These are phyloP conservation scores for Plectosphaerella cucumerina DNA, from an alignment of 2,329 filamentous ascomycete genomes.

Conservation along the genomic window DNA sequence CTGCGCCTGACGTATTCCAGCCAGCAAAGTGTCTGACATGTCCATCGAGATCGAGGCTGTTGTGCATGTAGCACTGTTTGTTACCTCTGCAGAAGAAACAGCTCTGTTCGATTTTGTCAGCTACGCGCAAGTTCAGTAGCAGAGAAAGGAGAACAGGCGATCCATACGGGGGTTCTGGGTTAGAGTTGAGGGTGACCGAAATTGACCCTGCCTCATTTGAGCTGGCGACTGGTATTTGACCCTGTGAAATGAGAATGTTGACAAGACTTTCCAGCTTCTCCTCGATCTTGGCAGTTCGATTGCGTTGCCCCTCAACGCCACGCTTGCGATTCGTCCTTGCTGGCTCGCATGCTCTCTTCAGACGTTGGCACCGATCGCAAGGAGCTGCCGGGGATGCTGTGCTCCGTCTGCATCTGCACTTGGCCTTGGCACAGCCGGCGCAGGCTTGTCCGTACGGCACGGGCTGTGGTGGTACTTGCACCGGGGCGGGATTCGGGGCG, in stretches of 20 bases:
- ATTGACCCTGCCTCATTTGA: background rate
- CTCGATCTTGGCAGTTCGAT: background rate
- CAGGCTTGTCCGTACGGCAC: conserved; percentile 1
- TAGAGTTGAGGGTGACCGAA: background rate
- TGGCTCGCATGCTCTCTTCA: background rate
- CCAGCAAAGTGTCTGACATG: background rate
- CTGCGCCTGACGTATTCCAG: background rate
- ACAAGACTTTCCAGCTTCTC: background rate
- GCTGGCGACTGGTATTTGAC: background rate
- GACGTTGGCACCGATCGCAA: background rate
- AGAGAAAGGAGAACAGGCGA: too few species aligned
- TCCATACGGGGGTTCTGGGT: too few species aligned
- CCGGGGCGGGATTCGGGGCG: background rate
- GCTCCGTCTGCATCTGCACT: background rate
- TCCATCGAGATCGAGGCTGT: background rate
- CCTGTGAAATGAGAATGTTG: background rate
- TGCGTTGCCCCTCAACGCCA: background rate
- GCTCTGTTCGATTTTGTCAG: too few species aligned
- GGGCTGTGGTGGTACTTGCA: background rate
- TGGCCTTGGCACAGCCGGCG: conserved; percentile 1
- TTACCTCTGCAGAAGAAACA: background rate
- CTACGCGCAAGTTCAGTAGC: too few species aligned
- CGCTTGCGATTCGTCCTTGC: background rate
- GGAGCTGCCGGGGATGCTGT: background rate
- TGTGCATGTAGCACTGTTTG: background rate